A percentile compares a stretch with the other conserved stretches of the same genome.
phyloP scores from a whole-genome alignment of 2,329 filamentous ascomycete genomes.

The Fusarium sp. region DNA sequence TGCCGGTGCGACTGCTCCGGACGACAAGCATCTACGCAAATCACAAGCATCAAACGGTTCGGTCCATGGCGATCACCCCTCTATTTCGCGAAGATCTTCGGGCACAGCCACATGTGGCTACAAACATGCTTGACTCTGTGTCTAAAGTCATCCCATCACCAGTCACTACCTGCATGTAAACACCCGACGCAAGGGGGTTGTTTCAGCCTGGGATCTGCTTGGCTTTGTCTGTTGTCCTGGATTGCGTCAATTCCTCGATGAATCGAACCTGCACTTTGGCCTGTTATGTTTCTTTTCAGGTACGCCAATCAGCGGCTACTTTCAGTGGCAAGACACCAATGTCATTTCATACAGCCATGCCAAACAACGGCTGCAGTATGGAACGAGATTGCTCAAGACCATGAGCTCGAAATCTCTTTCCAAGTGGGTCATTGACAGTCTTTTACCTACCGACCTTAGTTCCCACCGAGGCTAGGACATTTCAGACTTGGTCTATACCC shows the following conservation, averaged over 20 bases:
- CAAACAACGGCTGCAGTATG: no score
- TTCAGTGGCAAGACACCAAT: neutral
- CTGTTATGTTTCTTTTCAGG: neutral
- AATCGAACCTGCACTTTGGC: neutral
- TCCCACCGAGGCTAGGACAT: neutral
- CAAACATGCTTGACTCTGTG: neutral
- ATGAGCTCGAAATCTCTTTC: neutral
- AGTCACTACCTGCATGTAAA: neutral
- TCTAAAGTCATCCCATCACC: neutral
- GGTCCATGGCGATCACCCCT: conserved; percentile 28
- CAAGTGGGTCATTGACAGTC: neutral
- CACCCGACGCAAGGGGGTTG: neutral
- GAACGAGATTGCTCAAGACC: neutral
- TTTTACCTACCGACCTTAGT: neutral
- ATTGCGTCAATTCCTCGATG: neutral
- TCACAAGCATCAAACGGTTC: conserved; percentile 19
- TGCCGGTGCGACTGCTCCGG: conserved; percentile 40
- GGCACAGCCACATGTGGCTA: conserved; percentile 32
- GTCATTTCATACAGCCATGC: neutral
- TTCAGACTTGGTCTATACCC: neutral
- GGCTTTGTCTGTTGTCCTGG: neutral
- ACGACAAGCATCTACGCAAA: conserved; percentile 21
- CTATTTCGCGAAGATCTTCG: conserved; percentile 24
- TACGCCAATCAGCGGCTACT: neutral
- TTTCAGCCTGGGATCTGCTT: neutral